phyloP scores from a whole-genome alignment of 179 eudicot genomes.

The Corrigiola litoralis region DNA sequence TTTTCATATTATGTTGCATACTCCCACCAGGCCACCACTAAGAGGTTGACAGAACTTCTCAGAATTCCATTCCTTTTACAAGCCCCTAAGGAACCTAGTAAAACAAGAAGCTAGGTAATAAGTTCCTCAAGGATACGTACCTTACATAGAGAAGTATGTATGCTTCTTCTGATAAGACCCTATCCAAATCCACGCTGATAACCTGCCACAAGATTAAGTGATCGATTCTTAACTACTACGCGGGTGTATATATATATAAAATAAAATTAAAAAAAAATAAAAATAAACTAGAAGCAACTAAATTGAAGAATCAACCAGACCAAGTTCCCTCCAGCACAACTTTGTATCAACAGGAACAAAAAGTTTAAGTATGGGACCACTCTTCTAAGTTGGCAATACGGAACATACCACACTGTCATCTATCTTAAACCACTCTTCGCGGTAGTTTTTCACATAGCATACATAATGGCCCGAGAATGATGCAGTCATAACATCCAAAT shows the following conservation, averaged over 20 bases:
- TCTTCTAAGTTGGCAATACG: conserved; percentile 6
- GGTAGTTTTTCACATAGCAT: conserved; percentile 67
- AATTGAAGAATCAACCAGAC: neutral
- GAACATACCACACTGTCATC: conserved; percentile 77
- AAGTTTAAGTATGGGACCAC: no score
- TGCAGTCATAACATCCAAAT: conserved; percentile 73
- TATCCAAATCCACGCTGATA: conserved; percentile 50
- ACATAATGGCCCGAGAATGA: conserved; percentile 85
- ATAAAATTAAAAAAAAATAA: neutral
- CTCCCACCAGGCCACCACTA: no score
- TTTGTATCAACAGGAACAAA: neutral
- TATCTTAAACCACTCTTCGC: conserved; percentile 75
- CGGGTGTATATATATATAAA: neutral
- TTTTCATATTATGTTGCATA: no score
- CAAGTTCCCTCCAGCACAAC: neutral
- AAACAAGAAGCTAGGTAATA: neutral
- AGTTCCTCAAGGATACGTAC: conserved; percentile 25
- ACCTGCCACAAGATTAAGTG: conserved; percentile 44
- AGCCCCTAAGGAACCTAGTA: no score
- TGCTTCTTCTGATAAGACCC: conserved; percentile 68
- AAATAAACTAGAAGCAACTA: neutral
- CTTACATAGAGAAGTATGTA: conserved; percentile 92
- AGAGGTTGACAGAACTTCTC: no score
- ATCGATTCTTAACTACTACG: neutral
- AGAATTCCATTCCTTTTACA: neutral